Evolutionary conservation across 2,329 filamentous ascomycete genomes (phyloP).

Genomic region (Fusarium haematococcum): DNA sequence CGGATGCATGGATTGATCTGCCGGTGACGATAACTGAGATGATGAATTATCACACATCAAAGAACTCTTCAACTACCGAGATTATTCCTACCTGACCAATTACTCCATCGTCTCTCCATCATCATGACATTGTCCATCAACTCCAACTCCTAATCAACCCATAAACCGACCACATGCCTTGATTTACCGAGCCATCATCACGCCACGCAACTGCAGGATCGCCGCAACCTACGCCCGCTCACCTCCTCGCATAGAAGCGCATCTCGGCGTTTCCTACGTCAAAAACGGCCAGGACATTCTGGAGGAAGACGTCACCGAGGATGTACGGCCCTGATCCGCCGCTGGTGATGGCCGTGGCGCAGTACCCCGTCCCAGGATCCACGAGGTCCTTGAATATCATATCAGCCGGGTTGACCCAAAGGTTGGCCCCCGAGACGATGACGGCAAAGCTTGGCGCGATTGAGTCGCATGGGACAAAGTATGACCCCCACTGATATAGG

Average conservation of each 20-base stretch:
- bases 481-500: slow-evolving; percentile 59
- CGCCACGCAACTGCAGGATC: neutral
- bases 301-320: slow-evolving; percentile 62
- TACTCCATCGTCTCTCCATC: neutral
- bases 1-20: neutral
- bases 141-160: neutral
- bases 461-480: slow-evolving; percentile 63
- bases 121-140: neutral
- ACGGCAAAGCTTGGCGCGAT: slow-evolving; percentile 59
- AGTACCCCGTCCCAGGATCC: slow-evolving; percentile 60
- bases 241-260: slow-evolving; percentile 54
- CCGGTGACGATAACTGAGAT: neutral
- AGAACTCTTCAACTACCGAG: neutral
- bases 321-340: slow-evolving; percentile 61
- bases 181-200: slow-evolving; percentile 12
- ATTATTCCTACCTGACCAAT: neutral
- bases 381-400: slow-evolving; percentile 58
- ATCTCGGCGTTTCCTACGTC: slow-evolving; percentile 60
- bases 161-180: slow-evolving; percentile 2
- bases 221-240: neutral
- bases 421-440: slow-evolving; percentile 56
- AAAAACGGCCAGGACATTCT: slow-evolving; percentile 63
- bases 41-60: slow-evolving; percentile 4
- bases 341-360: slow-evolving; percentile 60
- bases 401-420: slow-evolving; percentile 61